Base-by-base conservation (phyloP, 1,284 basidiomycete genomes). In the Singerocomus inundabilis region DNA sequence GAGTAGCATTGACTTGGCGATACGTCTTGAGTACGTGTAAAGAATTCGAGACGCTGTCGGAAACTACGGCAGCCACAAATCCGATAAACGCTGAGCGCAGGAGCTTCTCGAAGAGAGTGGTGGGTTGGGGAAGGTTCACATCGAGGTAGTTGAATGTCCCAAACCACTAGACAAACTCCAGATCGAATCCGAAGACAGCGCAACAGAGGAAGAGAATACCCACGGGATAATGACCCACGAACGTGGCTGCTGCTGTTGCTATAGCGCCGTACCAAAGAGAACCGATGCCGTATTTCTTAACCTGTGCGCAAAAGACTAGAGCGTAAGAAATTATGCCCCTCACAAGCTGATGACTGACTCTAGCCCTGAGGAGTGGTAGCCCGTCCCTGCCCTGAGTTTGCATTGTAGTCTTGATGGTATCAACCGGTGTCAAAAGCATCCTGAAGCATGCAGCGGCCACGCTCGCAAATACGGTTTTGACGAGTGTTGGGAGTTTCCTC, bases 1-100 rank as follows among this genome's bases (percentile, higher is more conserved):
- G 77, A 4, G 81, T 82, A 52, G 86, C 84, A 64, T 93, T 84
- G 15, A 93, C 90, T 67, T 96, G 93, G 15, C 93, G 76, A 70
- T 94, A 95, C 0, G 93, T 95, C 76, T 95, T 96, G 61, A 96
- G 72, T 4, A 96, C 92, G n/a, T 91, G 81, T 2, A 96, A 72
- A 6, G 86, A 91, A 72, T 96, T 95, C 45, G 87, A 91, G 39
- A 89, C 64, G 1, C 84, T 87, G 63, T 95, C 93, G 10, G 89
- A 93, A 4, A 85, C 75, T 44, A 93, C 74, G 3, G 89, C 91
- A 1, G 92, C 89, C 35, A 72, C 75, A 65, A 95, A 95, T 1
- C 92, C 92, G 56, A 95, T 95, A 67, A 92, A 81, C 0, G 91
- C 92, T 48, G 91, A 88, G 13, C 93, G 82, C 1, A 72, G 53